Percentiles rank a stretch among this genome's conserved stretches.
Evolutionary conservation across 139 green algal genomes (phyloP).

Genomic region (Chlorella sp.): DNA sequence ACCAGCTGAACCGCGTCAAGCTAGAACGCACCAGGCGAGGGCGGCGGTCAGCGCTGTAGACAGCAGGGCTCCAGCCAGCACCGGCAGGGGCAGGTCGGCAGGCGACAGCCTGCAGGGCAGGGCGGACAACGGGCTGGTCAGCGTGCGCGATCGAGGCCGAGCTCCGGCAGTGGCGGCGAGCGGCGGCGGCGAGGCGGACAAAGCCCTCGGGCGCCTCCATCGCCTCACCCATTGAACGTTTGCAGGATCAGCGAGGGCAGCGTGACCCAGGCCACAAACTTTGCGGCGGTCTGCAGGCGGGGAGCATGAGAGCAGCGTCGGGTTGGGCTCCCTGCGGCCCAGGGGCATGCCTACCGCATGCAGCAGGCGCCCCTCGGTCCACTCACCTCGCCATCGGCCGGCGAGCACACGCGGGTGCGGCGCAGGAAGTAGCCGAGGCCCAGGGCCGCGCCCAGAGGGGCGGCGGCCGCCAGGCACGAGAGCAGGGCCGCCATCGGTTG

Average conservation of each 20-base stretch:
- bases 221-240: constrained; percentile 38
- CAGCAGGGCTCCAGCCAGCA: background rate
- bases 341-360: too few relatives aligned
- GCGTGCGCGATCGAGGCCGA: too few relatives aligned
- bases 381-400: constrained; percentile 22
- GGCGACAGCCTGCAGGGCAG: constrained; percentile 26
- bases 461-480: background rate
- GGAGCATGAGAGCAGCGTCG: too few relatives aligned
- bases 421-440: background rate
- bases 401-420: background rate
- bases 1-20: too few relatives aligned
- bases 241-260: constrained; percentile 61
- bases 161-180: too few relatives aligned
- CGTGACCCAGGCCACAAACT: constrained; percentile 48
- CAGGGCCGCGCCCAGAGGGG: constrained; percentile 6
- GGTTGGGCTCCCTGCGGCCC: too few relatives aligned
- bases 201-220: background rate
- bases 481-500: background rate
- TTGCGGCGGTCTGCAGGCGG: constrained; percentile 41
- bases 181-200: background rate
- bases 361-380: too few relatives aligned
- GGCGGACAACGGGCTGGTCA: too few relatives aligned
- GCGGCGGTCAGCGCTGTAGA: background rate
- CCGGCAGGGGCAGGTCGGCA: background rate
- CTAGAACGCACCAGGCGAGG: constrained; percentile 24